phyloP scores from a whole-genome alignment of 768 basidiomycete genomes.

The Xerocomellus amylosporus region DNA sequence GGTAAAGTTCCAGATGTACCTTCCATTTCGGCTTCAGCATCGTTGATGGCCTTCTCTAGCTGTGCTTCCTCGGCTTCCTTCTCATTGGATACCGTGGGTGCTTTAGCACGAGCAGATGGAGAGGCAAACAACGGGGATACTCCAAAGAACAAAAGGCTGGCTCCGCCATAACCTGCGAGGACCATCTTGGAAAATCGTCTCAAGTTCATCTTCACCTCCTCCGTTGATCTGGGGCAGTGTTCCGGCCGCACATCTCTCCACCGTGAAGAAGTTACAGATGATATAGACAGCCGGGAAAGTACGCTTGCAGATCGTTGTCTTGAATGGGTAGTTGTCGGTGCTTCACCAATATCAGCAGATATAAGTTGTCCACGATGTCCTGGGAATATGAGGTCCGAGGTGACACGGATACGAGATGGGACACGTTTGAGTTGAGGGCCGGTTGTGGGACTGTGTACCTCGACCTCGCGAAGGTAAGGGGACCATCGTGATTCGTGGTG shows the following conservation, averaged over 20 bases:
- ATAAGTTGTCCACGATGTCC: conserved; percentile 69
- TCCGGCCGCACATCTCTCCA: conserved; percentile 26
- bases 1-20: conserved; percentile 33
- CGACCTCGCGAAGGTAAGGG: conserved; percentile 60
- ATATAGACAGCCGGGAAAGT: conserved; percentile 25
- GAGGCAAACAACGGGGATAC: conserved; percentile 40
- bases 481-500: conserved; percentile 77
- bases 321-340: conserved; percentile 32
- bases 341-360: conserved; percentile 77
- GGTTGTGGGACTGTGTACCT: conserved; percentile 48
- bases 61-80: conserved; percentile 58
- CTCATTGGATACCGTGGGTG: conserved; percentile 35
- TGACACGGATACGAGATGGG: conserved; percentile 65
- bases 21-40: conserved; percentile 64
- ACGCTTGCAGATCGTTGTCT: conserved; percentile 31
- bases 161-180: conserved; percentile 81
- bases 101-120: conserved; percentile 22
- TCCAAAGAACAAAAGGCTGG: conserved; percentile 78
- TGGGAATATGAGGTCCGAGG: conserved; percentile 68
- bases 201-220: conserved; percentile 65
- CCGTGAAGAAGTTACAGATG: conserved; percentile 27
- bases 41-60: conserved; percentile 64
- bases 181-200: conserved; percentile 80
- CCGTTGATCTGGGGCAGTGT: conserved; percentile 31
- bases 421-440: conserved; percentile 31